phyloP scores from a whole-genome alignment of 345 rosid species.

The Moricandia arvensis region DNA sequence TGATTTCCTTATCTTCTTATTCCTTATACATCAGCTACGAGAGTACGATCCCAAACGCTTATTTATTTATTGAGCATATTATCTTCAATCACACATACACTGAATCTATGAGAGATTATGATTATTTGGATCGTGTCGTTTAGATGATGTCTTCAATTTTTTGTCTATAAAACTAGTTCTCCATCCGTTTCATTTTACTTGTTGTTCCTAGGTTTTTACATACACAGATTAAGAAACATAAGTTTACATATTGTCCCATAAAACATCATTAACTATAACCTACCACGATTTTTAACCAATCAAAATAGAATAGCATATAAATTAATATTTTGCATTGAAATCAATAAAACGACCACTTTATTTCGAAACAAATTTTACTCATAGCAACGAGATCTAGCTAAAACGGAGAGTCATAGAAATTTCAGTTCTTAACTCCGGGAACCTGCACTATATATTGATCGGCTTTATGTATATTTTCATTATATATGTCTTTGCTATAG shows the following conservation, averaged over 20 bases:
- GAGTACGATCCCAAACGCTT: background rate
- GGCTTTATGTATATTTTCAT: background rate
- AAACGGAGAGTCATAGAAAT: too few relatives aligned
- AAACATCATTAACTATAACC: too few relatives aligned
- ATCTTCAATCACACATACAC: background rate
- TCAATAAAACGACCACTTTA: too few relatives aligned
- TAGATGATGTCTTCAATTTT: background rate
- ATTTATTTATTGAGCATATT: background rate
- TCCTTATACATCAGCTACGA: background rate
- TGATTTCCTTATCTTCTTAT: background rate
- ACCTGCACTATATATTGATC: background rate
- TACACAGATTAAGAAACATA: too few relatives aligned
- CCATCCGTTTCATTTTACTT: too few relatives aligned
- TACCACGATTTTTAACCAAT: too few relatives aligned
- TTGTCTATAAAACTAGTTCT: background rate
- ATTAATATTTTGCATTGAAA: too few relatives aligned
- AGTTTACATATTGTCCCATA: too few relatives aligned
- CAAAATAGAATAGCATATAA: too few relatives aligned
- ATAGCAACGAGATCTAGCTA: too few relatives aligned
- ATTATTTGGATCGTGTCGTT: background rate
- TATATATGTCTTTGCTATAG: background rate
- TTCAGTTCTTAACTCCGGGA: background rate
- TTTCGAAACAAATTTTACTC: too few relatives aligned
- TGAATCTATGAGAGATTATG: background rate
- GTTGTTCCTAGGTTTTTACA: too few relatives aligned